Percentiles rank a stretch among this genome's conserved stretches.
Evolutionary conservation across 73 alveolate species (phyloP).

Genomic region (Paramecium sonneborni): DNA sequence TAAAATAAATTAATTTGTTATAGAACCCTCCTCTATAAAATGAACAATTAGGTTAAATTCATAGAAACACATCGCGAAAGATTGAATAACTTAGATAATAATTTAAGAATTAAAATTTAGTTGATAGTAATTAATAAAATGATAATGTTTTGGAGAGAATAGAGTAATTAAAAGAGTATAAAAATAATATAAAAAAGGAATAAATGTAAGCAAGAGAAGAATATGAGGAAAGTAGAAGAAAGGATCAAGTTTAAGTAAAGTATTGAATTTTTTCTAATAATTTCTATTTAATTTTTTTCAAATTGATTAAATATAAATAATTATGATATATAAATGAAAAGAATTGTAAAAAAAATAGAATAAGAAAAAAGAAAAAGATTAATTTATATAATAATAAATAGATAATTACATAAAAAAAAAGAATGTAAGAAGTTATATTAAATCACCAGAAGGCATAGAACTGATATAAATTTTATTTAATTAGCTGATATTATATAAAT

Average conservation of each 20-base stretch:
- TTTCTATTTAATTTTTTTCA: too few relatives aligned
- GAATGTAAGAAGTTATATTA: not conserved
- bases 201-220: slow-evolving; percentile 36
- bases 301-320: too few relatives aligned
- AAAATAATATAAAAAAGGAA: slow-evolving; percentile 19
- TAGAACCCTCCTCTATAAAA: not conserved
- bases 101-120: not conserved
- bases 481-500: not conserved
- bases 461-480: slow-evolving; percentile 15
- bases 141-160: slow-evolving; percentile 43
- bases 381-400: slow-evolving; percentile 5
- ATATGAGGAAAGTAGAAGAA: slow-evolving; percentile 25
- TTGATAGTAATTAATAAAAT: slow-evolving; percentile 2
- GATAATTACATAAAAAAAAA: not conserved
- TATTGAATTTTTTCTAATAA: too few relatives aligned
- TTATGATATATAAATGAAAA: not conserved
- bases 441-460: not conserved
- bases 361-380: slow-evolving; percentile 31
- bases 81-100: not conserved
- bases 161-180: slow-evolving; percentile 14
- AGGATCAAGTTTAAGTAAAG: slow-evolving; percentile 7
- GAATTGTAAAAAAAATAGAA: not conserved
- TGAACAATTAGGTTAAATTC: not conserved
- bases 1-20: not conserved
- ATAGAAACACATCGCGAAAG: slow-evolving; percentile 2